Percentiles rank a stretch among this genome's conserved stretches.
Conservation (phyloP, 345 rosid genomes). For the Citrus cavaleriei region DNA sequence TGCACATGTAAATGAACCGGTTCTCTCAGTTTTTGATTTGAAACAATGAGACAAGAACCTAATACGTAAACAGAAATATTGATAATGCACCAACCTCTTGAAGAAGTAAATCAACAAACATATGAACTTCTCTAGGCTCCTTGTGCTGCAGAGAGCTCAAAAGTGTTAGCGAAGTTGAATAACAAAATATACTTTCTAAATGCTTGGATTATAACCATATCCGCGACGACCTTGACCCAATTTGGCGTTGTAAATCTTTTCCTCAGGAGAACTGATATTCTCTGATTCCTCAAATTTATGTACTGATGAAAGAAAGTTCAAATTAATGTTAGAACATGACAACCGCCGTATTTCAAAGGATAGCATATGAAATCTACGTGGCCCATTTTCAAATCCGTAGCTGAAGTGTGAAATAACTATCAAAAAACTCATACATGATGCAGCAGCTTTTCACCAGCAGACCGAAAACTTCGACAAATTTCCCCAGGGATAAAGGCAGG, state of each 20-base stretch:
- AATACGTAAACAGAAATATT: neutral
- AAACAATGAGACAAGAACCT: neutral
- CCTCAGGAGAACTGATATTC: constrained; percentile 76
- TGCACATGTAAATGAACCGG: neutral
- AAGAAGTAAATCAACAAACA: constrained; percentile 90
- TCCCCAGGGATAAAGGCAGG: constrained; percentile 90
- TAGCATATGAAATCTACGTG: neutral
- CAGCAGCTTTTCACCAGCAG: constrained; percentile 81
- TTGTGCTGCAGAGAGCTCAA: constrained; percentile 68
- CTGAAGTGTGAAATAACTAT: neutral
- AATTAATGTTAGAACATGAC: neutral
- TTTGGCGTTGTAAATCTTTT: constrained; percentile 95
- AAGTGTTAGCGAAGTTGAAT: constrained; percentile 16
- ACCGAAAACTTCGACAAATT: constrained; percentile 69
- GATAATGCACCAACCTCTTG: constrained; percentile 61
- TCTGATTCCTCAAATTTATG: constrained; percentile 70
- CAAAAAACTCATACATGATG: constrained; percentile 55
- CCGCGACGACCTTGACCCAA: constrained; percentile 79
- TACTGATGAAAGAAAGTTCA: constrained; percentile 46
- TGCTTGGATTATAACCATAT: constrained; percentile 3
- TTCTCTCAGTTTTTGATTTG: neutral
- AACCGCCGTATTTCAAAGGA: no score
- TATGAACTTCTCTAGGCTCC: constrained; percentile 99
- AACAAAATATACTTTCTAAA: constrained; percentile 7
- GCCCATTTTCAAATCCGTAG: neutral